These are phyloP conservation scores for Penicillium sp. DNA, from an alignment of 2,329 filamentous ascomycete genomes.

Conservation along the genomic window DNA sequence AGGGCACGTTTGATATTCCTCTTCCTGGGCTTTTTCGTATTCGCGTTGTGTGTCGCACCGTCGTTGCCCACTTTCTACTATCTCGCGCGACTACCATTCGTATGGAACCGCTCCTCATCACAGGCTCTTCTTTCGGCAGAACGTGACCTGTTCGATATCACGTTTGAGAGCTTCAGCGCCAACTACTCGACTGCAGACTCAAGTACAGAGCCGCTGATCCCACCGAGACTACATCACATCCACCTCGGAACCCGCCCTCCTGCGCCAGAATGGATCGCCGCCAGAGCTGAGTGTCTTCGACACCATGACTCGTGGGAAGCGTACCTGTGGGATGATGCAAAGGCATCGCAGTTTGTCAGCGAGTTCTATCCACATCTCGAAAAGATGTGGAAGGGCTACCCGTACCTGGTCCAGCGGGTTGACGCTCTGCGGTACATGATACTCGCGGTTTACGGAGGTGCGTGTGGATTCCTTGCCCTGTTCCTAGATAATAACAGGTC, in stretches of 20 bases:
- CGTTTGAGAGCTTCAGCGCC: conserved; percentile 10
- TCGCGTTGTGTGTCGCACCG: background rate
- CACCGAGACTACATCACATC: conserved; percentile 20
- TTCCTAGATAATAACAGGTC: too few species aligned
- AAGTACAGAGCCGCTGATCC: background rate
- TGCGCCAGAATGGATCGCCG: conserved; percentile 25
- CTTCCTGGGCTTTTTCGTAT: too few species aligned
- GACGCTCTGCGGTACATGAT: conserved; percentile 32
- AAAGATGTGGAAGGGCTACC: conserved; percentile 25
- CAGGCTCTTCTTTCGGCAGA: conserved; percentile 7
- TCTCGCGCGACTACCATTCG: conserved; percentile 16
- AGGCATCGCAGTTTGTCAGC: conserved; percentile 20
- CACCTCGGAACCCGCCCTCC: conserved; percentile 19
- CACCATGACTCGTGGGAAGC: conserved; percentile 25
- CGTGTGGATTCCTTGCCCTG: background rate
- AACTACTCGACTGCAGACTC: background rate
- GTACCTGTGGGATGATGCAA: conserved; percentile 23
- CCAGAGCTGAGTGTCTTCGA: conserved; percentile 22
- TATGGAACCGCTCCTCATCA: conserved; percentile 4
- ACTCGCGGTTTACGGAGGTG: conserved; percentile 26
- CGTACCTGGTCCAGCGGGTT: conserved; percentile 27
- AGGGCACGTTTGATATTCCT: too few species aligned
- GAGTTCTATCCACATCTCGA: conserved; percentile 25
- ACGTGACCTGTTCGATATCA: conserved; percentile 17
- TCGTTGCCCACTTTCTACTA: conserved; percentile 3